phyloP scores from a whole-genome alignment of 139 green algal genomes.

The Chlamydomonas schloesseri region DNA sequence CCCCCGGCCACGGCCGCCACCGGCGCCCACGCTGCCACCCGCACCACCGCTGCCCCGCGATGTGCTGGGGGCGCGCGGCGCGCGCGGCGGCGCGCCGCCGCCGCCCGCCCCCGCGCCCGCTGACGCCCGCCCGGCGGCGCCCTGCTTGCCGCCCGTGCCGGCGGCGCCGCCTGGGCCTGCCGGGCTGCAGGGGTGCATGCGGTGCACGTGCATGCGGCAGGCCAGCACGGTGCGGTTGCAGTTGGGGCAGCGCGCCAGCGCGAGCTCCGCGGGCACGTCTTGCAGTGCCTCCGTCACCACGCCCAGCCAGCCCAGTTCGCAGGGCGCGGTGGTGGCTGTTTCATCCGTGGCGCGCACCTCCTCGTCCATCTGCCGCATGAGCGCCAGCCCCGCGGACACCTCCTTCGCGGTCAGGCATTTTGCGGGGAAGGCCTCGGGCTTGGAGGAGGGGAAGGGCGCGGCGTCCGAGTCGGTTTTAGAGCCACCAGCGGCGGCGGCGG shows the following conservation, averaged over 20 bases:
- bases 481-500: neutral
- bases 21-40: neutral
- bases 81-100: neutral
- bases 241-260: neutral
- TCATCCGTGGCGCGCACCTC: neutral
- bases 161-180: neutral
- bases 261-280: neutral
- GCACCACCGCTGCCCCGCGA: slow-evolving; percentile 1
- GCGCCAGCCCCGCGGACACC: neutral
- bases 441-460: neutral
- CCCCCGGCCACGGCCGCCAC: neutral
- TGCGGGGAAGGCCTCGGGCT: neutral
- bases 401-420: neutral
- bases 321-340: neutral
- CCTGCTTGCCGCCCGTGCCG: neutral
- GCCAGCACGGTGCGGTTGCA: slow-evolving; percentile 6
- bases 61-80: neutral
- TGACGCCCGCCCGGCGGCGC: neutral
- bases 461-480: slow-evolving; percentile 33
- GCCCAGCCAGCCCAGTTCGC: slow-evolving; percentile 39
- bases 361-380: neutral
- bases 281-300: neutral
- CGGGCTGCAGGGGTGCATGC: neutral
- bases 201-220: slow-evolving; percentile 7
- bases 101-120: too few species aligned